Evolutionary conservation across 371 early-diverging fungal genomes (phyloP), one percentile per base, ranked within the genome.

Genomic region (Mucor plumbeus): DNA sequence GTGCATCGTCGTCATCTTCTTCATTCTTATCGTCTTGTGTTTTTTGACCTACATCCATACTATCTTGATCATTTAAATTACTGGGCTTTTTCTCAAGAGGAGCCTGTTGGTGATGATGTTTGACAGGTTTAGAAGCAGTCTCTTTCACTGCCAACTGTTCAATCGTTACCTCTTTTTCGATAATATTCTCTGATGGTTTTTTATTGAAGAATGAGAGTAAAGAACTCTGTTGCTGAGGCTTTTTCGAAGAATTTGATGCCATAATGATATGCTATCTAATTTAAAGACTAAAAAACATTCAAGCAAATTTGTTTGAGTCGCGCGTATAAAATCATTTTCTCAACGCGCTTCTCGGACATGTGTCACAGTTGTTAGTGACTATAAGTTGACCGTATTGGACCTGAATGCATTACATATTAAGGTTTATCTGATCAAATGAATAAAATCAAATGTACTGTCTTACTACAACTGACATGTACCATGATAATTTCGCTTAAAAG

Each of bases 131-230:
- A 15, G 40, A 7, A n/a, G 41, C 47, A 40, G 40, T n/a, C 33
- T 61, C 35, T 44, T 61, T 21, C 17, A 40, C 33, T 34, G 34
- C 44, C 9, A 43, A 14, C 31, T 62, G 31, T 41, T 26, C 21
- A 13, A 26, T 11, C 17, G 13, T 47, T 41, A 35, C 26, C 54
- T 63, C 55, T 40, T 53, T 61, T 13, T 17, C 21, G 15, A 53
- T 31, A 6, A 53, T 13, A 5, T n/a, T 40, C 17, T 17, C n/a
- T 38, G 48, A 34, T 0, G 48, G 10, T 14, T 65, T 65, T 9
- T 58, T 59, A 19, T 14, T 13, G 15, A 64, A 64, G 13, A 64
- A 64, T 7, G 64, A 64, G n/a, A 64, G 47, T 15, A 64, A 9
- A 7, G 58, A 44, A 11, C 58, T 40, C 57, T 64, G 64, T 57